Evolutionary conservation across 192 early-diverging fungal genomes (phyloP).

Genomic region (Obelidium mucronatum): DNA sequence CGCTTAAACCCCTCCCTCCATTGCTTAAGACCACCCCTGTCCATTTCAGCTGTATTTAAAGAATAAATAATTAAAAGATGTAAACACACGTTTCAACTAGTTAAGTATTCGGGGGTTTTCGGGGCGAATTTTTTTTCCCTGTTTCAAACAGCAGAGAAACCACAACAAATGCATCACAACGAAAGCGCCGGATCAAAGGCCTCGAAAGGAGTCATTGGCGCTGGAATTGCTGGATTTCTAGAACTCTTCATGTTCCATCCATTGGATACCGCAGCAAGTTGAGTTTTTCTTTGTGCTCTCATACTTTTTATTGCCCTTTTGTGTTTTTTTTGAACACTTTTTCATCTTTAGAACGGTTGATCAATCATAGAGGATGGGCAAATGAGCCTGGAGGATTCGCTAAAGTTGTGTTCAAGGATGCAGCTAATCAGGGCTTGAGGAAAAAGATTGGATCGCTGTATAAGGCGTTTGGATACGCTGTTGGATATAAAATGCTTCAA

Average conservation of each 20-base stretch:
- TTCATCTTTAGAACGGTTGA: constrained; percentile 41
- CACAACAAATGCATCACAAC: no score
- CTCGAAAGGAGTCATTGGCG: constrained; percentile 16
- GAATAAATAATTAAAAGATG: no score
- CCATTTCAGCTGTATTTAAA: no score
- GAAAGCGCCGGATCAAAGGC: constrained; percentile 24
- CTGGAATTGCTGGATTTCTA: constrained; percentile 70
- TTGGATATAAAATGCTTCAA: constrained; percentile 93
- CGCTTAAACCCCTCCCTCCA: no score
- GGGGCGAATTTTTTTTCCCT: no score
- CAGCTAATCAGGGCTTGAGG: constrained; percentile 64
- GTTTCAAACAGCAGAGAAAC: no score
- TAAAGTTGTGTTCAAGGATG: constrained; percentile 85
- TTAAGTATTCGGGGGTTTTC: no score
- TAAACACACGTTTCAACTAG: no score
- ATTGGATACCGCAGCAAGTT: constrained; percentile 90
- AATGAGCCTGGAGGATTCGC: constrained; percentile 71
- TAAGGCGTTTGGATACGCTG: constrained; percentile 90
- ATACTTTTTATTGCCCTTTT: no score
- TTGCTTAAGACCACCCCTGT: no score
- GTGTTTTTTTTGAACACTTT: no score
- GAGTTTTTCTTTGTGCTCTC: not conserved
- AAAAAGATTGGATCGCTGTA: constrained; percentile 84
- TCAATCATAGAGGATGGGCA: constrained; percentile 51
- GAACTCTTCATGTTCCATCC: constrained; percentile 95